These are phyloP conservation scores for Mrakia blollopis DNA, from an alignment of 768 basidiomycete species.

Conservation along the genomic window DNA sequence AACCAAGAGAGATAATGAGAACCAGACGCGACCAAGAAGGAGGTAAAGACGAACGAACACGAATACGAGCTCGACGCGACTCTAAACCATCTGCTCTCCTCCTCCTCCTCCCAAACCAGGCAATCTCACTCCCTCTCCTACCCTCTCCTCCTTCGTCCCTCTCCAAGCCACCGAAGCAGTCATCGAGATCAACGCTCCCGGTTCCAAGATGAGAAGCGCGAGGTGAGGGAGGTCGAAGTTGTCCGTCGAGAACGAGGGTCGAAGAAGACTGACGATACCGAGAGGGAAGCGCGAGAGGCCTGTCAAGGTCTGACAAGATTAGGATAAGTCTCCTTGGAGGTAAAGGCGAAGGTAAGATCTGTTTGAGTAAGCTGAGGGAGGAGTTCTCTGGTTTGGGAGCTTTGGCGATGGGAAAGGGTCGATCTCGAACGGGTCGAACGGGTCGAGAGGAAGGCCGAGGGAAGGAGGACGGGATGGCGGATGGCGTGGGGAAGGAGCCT, in stretches of 20 bases:
- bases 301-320: slow-evolving; percentile 13
- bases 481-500: slow-evolving; percentile 10
- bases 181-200: too few species aligned
- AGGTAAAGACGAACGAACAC: too few species aligned
- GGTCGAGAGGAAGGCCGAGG: background rate
- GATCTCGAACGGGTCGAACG: background rate
- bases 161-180: too few species aligned
- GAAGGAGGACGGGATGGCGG: slow-evolving; percentile 15
- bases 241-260: too few species aligned
- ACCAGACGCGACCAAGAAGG: too few species aligned
- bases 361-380: slow-evolving; percentile 1
- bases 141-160: too few species aligned
- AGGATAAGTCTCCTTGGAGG: slow-evolving; percentile 7
- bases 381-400: slow-evolving; percentile 14
- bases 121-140: too few species aligned
- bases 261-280: background rate
- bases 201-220: too few species aligned
- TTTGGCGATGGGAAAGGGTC: background rate
- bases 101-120: too few species aligned
- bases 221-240: background rate
- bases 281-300: slow-evolving; percentile 3
- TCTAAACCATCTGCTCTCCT: too few species aligned
- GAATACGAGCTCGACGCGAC: too few species aligned
- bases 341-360: background rate
- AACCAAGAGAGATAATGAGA: too few species aligned